These are phyloP conservation scores for Ochetophila trinervis DNA, from an alignment of 306 rosid genomes.

Conservation along the genomic window DNA sequence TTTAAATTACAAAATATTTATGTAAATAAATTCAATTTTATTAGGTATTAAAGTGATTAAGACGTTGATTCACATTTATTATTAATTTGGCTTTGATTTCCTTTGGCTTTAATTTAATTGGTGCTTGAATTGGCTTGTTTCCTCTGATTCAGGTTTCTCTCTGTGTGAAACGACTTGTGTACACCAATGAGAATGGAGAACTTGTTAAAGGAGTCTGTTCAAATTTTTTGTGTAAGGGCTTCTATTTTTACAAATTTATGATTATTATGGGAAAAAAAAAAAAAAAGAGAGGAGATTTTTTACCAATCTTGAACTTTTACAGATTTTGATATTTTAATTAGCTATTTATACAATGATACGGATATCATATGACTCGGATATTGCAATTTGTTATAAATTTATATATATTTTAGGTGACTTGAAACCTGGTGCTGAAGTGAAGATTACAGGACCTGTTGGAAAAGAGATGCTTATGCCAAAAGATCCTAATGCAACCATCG, in stretches of 20 bases:
- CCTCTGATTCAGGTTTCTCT: constrained; percentile 72
- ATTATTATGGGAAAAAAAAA: no score
- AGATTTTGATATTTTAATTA: no score
- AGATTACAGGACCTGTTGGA: constrained; percentile 89
- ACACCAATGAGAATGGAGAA: constrained; percentile 88
- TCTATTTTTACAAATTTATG: constrained; percentile 5
- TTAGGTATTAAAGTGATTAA: no score
- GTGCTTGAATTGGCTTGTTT: constrained; percentile 16
- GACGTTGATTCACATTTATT: no score
- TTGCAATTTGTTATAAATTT: background rate
- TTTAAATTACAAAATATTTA: no score
- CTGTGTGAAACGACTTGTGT: constrained; percentile 88
- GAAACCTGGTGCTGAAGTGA: constrained; percentile 81
- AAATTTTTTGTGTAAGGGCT: constrained; percentile 82
- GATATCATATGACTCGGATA: no score
- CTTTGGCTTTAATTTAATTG: constrained; percentile 7
- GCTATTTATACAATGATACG: no score
- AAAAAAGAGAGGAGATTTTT: no score
- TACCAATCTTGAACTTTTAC: no score
- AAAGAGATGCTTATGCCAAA: constrained; percentile 99
- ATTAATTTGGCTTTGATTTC: background rate
- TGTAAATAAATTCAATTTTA: no score
- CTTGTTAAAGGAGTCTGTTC: constrained; percentile 95
- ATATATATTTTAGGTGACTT: constrained; percentile 64
- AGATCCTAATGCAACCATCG: constrained; percentile 83